These are phyloP conservation scores for Penicillium italicum DNA, from an alignment of 2,329 filamentous ascomycete species.

Conservation along the genomic window DNA sequence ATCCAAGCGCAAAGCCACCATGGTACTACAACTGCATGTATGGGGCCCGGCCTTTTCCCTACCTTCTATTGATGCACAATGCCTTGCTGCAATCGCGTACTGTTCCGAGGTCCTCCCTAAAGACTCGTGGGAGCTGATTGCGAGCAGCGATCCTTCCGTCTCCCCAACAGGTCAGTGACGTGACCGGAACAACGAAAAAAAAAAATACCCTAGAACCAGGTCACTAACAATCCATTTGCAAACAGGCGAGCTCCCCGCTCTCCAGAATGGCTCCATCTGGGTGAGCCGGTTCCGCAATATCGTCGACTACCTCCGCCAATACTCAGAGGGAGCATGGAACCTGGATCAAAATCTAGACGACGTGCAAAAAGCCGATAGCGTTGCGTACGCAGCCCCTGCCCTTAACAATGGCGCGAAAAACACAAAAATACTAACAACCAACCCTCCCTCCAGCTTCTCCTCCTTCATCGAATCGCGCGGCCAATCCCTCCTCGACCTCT, in stretches of 20 bases:
- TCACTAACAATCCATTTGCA: background rate
- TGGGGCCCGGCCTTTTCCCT: slow-evolving; percentile 88
- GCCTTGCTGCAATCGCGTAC: slow-evolving; percentile 77
- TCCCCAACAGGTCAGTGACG: slow-evolving; percentile 64
- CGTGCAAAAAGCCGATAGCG: slow-evolving; percentile 47
- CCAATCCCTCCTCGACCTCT: slow-evolving; percentile 77
- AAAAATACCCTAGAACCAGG: background rate
- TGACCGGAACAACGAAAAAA: slow-evolving; percentile 13
- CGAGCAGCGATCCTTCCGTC: slow-evolving; percentile 67
- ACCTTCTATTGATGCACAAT: slow-evolving; percentile 87
- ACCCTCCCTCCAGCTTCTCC: slow-evolving; percentile 39
- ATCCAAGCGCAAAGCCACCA: slow-evolving; percentile 30
- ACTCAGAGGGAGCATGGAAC: slow-evolving; percentile 48
- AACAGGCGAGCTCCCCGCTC: slow-evolving; percentile 55
- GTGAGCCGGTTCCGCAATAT: slow-evolving; percentile 54
- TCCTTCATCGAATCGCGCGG: slow-evolving; percentile 72
- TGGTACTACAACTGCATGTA: slow-evolving; percentile 73
- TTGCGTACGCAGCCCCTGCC: slow-evolving; percentile 40
- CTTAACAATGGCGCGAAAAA: background rate
- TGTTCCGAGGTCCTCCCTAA: slow-evolving; percentile 60
- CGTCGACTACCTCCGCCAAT: slow-evolving; percentile 48
- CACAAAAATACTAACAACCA: slow-evolving; percentile 1
- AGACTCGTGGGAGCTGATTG: slow-evolving; percentile 65
- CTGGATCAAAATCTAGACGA: slow-evolving; percentile 45
- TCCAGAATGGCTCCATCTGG: slow-evolving; percentile 54